Percentiles rank a stretch among this genome's conserved stretches.
phyloP scores from a whole-genome alignment of 768 basidiomycete species.

The Russula vinacea region DNA sequence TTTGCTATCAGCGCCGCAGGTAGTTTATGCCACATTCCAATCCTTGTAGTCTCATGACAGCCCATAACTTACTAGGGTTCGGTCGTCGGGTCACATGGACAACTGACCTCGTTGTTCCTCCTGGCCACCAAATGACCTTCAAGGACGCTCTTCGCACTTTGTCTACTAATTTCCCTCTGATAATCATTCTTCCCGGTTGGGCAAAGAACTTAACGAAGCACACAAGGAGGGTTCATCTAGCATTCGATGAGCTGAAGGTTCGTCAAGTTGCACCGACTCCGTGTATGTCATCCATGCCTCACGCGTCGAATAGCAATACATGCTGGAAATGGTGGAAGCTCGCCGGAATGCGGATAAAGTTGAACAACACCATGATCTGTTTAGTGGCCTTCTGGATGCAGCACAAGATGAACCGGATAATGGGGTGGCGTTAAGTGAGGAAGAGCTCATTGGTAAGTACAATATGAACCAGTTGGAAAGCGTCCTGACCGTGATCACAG shows the following conservation, averaged over 20 bases:
- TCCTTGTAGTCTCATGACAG: background rate
- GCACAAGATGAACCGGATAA: conserved; percentile 27
- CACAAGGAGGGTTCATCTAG: conserved; percentile 37
- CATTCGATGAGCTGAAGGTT: conserved; percentile 47
- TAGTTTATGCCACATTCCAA: background rate
- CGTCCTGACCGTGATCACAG: background rate
- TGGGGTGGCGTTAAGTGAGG: conserved; percentile 26
- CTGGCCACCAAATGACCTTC: conserved; percentile 49
- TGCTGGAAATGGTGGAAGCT: conserved; percentile 33
- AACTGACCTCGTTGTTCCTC: conserved; percentile 41
- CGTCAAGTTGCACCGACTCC: background rate
- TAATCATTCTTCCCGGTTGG: conserved; percentile 43
- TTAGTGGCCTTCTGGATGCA: conserved; percentile 33
- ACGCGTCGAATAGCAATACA: conserved; percentile 29
- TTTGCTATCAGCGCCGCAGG: conserved; percentile 54
- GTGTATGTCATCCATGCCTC: background rate
- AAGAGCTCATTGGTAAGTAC: conserved; percentile 29
- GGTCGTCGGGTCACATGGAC: conserved; percentile 51
- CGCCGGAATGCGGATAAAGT: conserved; percentile 25
- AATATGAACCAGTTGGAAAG: too few relatives aligned
- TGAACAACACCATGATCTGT: conserved; percentile 33
- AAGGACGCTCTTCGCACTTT: conserved; percentile 48
- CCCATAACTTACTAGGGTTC: conserved; percentile 38
- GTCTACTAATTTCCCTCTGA: conserved; percentile 39
- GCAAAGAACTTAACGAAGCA: conserved; percentile 39